Conservation (phyloP, 169 alveolate genomes). For the Plasmodium billcollinsi region DNA sequence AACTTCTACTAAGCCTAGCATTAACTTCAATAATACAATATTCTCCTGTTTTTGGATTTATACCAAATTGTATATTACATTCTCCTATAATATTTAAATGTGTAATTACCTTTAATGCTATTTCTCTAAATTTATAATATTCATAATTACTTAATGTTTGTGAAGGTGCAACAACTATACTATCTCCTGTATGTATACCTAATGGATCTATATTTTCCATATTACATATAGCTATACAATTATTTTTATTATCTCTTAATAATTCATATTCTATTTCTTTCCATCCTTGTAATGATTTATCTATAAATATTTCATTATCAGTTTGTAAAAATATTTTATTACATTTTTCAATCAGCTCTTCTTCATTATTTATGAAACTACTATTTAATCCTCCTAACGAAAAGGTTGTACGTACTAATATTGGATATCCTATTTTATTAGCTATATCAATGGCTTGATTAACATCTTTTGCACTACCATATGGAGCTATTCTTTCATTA, state of each 20-base stretch:
- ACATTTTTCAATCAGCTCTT: constrained; percentile 81
- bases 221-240: constrained; percentile 92
- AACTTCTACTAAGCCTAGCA: constrained; percentile 92
- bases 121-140: constrained; percentile 88
- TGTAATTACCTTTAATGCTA: constrained; percentile 88
- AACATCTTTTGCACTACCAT: constrained; percentile 82
- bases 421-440: constrained; percentile 89
- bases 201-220: constrained; percentile 94
- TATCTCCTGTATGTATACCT: constrained; percentile 95
- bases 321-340: constrained; percentile 83
- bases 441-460: constrained; percentile 87
- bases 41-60: constrained; percentile 89
- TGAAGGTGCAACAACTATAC: constrained; percentile 94
- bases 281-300: constrained; percentile 91
- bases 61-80: constrained; percentile 93
- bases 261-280: constrained; percentile 93
- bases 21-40: constrained; percentile 92
- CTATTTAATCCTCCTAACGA: constrained; percentile 89
- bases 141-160: constrained; percentile 91
- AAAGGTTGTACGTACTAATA: constrained; percentile 91
- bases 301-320: constrained; percentile 87
- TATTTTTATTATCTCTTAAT: constrained; percentile 90
- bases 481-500: constrained; percentile 90
- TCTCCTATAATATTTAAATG: constrained; percentile 93
- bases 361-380: constrained; percentile 89